Evolutionary conservation across 306 rosid species (phyloP).

Genomic region (Pachyrhizus erosus): DNA sequence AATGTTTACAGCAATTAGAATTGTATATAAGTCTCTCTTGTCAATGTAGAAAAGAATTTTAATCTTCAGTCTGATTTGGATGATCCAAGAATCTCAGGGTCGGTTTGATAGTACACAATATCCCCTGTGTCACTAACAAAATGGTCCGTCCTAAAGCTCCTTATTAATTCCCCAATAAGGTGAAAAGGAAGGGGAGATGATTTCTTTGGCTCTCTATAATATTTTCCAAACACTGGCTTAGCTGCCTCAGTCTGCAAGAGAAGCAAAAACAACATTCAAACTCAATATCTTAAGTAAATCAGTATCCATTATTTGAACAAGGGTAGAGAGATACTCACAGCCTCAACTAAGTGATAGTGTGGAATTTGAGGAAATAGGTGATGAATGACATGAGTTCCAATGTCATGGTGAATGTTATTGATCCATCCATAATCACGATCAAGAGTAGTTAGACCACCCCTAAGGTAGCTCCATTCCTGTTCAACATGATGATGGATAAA

Average conservation of each 20-base stretch:
- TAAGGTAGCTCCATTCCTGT: constrained; percentile 81
- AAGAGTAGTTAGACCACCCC: constrained; percentile 79
- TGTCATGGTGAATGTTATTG: constrained; percentile 80
- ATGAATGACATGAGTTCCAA: constrained; percentile 83
- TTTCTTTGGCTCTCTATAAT: constrained; percentile 79
- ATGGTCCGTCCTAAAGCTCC: constrained; percentile 76
- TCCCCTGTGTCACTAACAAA: constrained; percentile 90
- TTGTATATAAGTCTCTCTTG: neutral
- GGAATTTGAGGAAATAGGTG: constrained; percentile 89
- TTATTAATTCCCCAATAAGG: constrained; percentile 70
- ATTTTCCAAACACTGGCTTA: constrained; percentile 80
- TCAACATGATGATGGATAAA: constrained; percentile 20
- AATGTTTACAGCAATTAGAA: neutral
- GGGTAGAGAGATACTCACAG: constrained; percentile 67
- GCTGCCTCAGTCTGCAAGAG: constrained; percentile 85
- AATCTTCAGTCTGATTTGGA: constrained; percentile 28
- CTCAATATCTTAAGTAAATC: neutral
- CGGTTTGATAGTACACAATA: constrained; percentile 85
- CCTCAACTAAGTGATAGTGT: constrained; percentile 82
- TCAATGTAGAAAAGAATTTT: neutral
- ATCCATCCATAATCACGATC: constrained; percentile 96
- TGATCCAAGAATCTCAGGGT: constrained; percentile 55
- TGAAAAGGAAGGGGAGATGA: constrained; percentile 82
- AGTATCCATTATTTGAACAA: neutral
- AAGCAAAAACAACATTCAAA: constrained; percentile 33